Evolutionary conservation across 257 asterid species (phyloP), one percentile per base, ranked within the genome.

Genomic region (Solanum etuberosum): DNA sequence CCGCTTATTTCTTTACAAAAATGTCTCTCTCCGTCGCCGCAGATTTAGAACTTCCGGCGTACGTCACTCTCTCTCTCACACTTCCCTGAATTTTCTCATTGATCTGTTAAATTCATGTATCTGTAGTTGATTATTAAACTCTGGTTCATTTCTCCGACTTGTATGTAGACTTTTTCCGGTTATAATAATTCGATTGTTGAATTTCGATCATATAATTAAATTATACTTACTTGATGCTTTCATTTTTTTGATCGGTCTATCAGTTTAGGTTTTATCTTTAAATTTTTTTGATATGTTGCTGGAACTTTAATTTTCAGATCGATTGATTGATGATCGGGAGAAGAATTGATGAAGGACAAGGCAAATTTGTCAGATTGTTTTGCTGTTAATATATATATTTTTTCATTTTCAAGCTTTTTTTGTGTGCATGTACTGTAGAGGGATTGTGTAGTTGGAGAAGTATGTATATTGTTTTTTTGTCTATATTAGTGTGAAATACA

Each of bases 241-340:
- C 3, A 7, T 20, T 40, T 77, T 74, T 11, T 32, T 40, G 15
- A 77, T 77, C 23, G 27, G 27, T 78, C 38, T 78, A 38, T 43
- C 15, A 43, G 25, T 43, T 85, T 85, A 72, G 35, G 67, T 84
- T 86, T 59, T 13, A 51, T 61, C 29, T 32, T 25, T 68, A 46
- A 59, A n/a, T 4, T 84, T 86, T 86, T 73, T 51, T 54, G 73
- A 77, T 51, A 10, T 67, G 42, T 23, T 73, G n/a, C 61, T 77
- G 87, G 87, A 84, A 88, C 65, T 46, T 88, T 67, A 61, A 82
- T 74, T 88, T 87, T 54, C 87, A 84, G 92, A 86, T 84, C 40
- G 87, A 63, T 88, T 87, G 86, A 37, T 85, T 80, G 89, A 77
- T 88, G 93, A 91, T 88, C 91, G 83, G 92, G 87, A 72, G 87